Percentiles rank a stretch among this genome's conserved stretches.
Evolutionary conservation across 306 rosid genomes (phyloP).

Genomic region (Castanospermum australe): DNA sequence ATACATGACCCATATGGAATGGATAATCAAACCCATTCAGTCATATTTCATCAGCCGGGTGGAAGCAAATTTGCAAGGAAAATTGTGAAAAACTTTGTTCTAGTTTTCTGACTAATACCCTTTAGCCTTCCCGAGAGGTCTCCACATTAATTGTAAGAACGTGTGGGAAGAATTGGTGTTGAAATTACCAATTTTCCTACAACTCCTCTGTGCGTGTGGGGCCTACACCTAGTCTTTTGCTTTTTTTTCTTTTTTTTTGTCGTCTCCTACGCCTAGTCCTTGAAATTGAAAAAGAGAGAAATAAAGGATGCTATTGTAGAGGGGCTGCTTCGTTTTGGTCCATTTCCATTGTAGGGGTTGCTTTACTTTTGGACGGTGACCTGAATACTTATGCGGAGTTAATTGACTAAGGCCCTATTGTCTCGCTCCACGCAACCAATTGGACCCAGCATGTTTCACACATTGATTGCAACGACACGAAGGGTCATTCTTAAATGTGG

Average conservation of each 20-base stretch:
- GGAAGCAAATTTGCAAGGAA: not conserved
- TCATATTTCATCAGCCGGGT: conserved; percentile 8
- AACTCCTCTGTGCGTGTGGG: conserved; percentile 17
- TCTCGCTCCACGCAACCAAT: not conserved
- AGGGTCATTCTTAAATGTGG: conserved; percentile 39
- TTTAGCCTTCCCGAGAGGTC: not conserved
- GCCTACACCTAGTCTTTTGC: not conserved
- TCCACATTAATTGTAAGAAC: not conserved
- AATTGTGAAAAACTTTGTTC: not conserved
- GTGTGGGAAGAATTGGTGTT: not conserved
- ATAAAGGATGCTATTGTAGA: not conserved
- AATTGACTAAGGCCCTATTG: conserved; percentile 28
- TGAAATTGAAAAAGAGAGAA: not conserved
- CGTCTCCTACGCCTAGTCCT: not conserved
- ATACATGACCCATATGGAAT: not conserved
- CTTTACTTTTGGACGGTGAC: not conserved
- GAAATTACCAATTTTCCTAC: not conserved
- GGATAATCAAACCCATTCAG: not conserved
- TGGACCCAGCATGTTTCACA: conserved; percentile 42
- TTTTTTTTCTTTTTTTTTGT: too few relatives aligned
- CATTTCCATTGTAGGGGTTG: not conserved
- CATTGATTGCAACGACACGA: conserved; percentile 28
- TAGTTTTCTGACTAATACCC: not conserved
- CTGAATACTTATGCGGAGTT: conserved; percentile 10
- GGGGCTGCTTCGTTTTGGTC: not conserved